These are phyloP conservation scores for Fusarium nematophilum DNA, from an alignment of 2,329 filamentous ascomycete genomes.

Conservation along the genomic window DNA sequence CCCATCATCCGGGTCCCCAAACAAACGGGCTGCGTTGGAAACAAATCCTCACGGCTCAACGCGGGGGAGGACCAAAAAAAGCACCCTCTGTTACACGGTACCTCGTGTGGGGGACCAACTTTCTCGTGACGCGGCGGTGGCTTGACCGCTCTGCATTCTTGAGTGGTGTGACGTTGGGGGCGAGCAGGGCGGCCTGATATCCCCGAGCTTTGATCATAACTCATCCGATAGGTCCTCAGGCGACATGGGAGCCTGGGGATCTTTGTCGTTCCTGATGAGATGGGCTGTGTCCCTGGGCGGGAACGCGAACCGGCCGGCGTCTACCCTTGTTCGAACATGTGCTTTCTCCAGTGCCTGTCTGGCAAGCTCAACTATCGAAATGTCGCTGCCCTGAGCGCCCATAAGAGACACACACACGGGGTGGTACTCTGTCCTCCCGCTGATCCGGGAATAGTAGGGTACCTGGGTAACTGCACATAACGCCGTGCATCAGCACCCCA, in stretches of 20 bases:
- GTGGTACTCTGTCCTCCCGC: constrained; percentile 42
- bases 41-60: no score
- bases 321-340: constrained; percentile 44
- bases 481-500: constrained; percentile 20
- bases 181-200: background rate
- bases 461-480: constrained; percentile 44
- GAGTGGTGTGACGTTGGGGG: constrained; percentile 41
- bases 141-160: constrained; percentile 21
- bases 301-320: constrained; percentile 45
- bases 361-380: constrained; percentile 43
- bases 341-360: constrained; percentile 44
- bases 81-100: constrained; percentile 12
- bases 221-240: constrained; percentile 20
- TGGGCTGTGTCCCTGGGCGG: constrained; percentile 29
- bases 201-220: constrained; percentile 15
- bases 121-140: constrained; percentile 4
- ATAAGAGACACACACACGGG: constrained; percentile 48
- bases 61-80: no score
- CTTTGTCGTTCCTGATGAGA: background rate
- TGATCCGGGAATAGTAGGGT: constrained; percentile 47
- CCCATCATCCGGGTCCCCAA: constrained; percentile 33
- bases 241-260: constrained; percentile 5
- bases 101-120: constrained; percentile 31
- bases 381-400: constrained; percentile 43
- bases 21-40: no score